phyloP scores from a whole-genome alignment of 2,329 filamentous ascomycete genomes.

The Colletotrichum coccodes region DNA sequence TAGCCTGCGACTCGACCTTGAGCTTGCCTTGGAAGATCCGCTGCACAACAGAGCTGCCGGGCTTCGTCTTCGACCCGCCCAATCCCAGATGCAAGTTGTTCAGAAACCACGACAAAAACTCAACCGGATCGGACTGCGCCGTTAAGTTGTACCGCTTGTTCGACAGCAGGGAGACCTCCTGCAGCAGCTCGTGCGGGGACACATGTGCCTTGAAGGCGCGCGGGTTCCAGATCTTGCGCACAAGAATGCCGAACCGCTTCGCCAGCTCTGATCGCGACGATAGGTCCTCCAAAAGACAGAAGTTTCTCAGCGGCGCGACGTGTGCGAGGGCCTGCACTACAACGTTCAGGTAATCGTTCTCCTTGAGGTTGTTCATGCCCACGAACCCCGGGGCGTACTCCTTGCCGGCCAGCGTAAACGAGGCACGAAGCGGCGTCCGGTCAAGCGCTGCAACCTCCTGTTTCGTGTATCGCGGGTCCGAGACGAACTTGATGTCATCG shows the following conservation, averaged over 20 bases:
- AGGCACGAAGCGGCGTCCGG: conserved; percentile 62
- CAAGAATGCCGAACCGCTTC: conserved; percentile 86
- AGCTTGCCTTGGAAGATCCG: conserved; percentile 93
- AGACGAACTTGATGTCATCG: conserved; percentile 98
- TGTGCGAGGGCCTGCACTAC: conserved; percentile 92
- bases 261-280: conserved; percentile 79
- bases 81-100: conserved; percentile 94
- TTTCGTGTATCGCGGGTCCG: conserved; percentile 86
- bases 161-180: conserved; percentile 90
- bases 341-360: conserved; percentile 98
- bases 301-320: conserved; percentile 89
- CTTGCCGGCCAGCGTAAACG: conserved; percentile 83
- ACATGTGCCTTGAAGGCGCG: conserved; percentile 97
- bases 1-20: conserved; percentile 92
- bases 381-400: conserved; percentile 95
- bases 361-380: conserved; percentile 99
- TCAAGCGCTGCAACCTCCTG: conserved; percentile 85
- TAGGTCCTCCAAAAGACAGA: conserved; percentile 88
- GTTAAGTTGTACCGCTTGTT: conserved; percentile 94
- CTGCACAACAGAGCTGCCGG: conserved; percentile 87
- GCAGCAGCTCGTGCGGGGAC: conserved; percentile 94
- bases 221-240: conserved; percentile 98
- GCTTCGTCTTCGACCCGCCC: conserved; percentile 88
- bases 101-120: conserved; percentile 97
- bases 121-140: conserved; percentile 91